A percentile compares a stretch with the other conserved stretches of the same genome.
phyloP scores from a whole-genome alignment of 1,284 basidiomycete genomes.

The Cutaneotrichosporon cavernicola region DNA sequence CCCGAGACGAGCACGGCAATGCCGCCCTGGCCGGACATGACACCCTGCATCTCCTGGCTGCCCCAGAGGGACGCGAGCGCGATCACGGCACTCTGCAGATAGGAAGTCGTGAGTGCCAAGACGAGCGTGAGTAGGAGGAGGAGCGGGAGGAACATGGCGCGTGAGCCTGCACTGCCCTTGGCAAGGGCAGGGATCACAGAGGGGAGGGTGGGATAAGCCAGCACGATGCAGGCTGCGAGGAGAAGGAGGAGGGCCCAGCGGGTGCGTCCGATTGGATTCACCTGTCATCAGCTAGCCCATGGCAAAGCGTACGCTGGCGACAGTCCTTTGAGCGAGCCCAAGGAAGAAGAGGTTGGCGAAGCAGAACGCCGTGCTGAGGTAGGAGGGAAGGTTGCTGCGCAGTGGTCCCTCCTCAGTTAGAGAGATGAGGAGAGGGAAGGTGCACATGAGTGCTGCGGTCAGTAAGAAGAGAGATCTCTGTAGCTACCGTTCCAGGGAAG shows the following conservation, averaged over 20 bases:
- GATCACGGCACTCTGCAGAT: constrained; percentile 50
- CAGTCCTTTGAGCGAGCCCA: constrained; percentile 46
- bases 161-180: constrained; percentile 6
- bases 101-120: constrained; percentile 42
- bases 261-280: constrained; percentile 39
- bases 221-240: constrained; percentile 30
- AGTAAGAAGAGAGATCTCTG: constrained; percentile 4
- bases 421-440: constrained; percentile 43
- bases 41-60: constrained; percentile 43
- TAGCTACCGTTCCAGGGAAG: constrained; percentile 51
- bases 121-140: constrained; percentile 39
- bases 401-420: constrained; percentile 36
- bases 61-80: constrained; percentile 47
- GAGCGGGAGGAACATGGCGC: constrained; percentile 34
- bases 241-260: constrained; percentile 42
- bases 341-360: constrained; percentile 51
- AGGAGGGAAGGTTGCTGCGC: constrained; percentile 42
- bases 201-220: constrained; percentile 46
- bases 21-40: constrained; percentile 53
- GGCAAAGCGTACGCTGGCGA: constrained; percentile 38
- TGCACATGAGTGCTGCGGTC: constrained; percentile 48
- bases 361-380: constrained; percentile 46
- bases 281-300: constrained; percentile 26
- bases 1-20: constrained; percentile 50
- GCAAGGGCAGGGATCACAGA: constrained; percentile 38